Evolutionary conservation across 768 basidiomycete species (phyloP).

Genomic region (Termitomyces sp.): DNA sequence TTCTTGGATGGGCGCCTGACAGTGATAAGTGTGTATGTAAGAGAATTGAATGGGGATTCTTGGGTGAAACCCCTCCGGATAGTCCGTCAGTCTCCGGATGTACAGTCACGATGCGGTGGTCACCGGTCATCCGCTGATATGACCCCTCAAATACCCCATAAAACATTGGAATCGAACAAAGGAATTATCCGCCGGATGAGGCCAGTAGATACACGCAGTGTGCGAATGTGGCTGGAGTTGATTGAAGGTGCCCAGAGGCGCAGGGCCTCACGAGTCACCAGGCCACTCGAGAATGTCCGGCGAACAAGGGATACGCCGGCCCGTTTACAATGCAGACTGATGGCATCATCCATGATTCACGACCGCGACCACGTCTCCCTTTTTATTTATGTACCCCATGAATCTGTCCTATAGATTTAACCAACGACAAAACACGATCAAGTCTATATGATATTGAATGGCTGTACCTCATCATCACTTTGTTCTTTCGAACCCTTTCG

Average conservation of each 20-base stretch:
- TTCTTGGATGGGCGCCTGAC: too few relatives aligned
- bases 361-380: not conserved
- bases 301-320: not conserved
- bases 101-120: not conserved
- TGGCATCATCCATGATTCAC: not conserved
- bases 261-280: too few relatives aligned
- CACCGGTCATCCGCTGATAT: not conserved
- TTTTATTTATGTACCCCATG: not conserved
- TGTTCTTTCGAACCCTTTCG: slow-evolving; percentile 16
- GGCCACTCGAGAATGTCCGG: too few relatives aligned
- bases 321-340: not conserved
- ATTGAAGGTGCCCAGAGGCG: too few relatives aligned
- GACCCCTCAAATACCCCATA: not conserved
- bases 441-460: not conserved
- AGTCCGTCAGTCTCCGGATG: not conserved
- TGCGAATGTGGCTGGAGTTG: too few relatives aligned
- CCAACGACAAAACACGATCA: not conserved
- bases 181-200: not conserved
- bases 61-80: too few relatives aligned
- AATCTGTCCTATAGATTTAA: not conserved
- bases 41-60: not conserved
- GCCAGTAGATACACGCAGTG: not conserved
- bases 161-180: not conserved
- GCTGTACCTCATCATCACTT: slow-evolving; percentile 8
- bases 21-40: too few relatives aligned